A percentile compares a stretch with the other conserved stretches of the same genome.
phyloP scores from a whole-genome alignment of 78 protist genomes.

The Chrysochromulina parva region DNA sequence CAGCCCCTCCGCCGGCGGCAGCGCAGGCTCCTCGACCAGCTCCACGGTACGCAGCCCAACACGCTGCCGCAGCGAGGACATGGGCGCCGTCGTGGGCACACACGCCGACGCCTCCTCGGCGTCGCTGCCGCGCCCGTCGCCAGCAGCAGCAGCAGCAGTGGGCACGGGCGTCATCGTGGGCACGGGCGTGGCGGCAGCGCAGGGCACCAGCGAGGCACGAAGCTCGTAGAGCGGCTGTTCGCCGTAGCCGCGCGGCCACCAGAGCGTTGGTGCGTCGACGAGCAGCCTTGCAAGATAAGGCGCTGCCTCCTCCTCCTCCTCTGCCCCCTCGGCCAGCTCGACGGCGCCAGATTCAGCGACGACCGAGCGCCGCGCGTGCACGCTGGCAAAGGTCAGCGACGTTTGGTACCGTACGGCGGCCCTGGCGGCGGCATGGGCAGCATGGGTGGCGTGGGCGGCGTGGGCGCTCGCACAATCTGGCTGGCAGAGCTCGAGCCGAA shows the following conservation, averaged over 20 bases:
- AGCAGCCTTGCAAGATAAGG: not conserved
- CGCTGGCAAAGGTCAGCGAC: too few relatives aligned
- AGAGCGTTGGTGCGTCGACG: not conserved
- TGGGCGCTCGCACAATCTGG: not conserved
- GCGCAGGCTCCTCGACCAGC: slow-evolving; percentile 3
- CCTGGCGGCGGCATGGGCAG: too few relatives aligned
- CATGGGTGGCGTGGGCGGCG: too few relatives aligned
- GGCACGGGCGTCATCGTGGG: too few relatives aligned
- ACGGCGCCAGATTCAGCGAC: too few relatives aligned
- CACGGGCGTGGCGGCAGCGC: not conserved
- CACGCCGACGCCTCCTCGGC: too few relatives aligned
- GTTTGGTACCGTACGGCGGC: too few relatives aligned
- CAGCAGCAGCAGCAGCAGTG: too few relatives aligned
- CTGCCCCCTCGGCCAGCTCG: not conserved
- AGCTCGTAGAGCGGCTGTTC: not conserved
- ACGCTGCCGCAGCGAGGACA: not conserved
- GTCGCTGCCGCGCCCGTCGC: too few relatives aligned
- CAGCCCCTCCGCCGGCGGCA: not conserved
- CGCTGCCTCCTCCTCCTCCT: not conserved
- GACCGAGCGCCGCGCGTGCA: too few relatives aligned
- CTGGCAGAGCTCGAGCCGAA: not conserved
- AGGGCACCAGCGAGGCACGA: not conserved
- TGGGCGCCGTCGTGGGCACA: not conserved
- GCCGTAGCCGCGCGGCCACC: slow-evolving; percentile 52
- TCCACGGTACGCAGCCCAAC: slow-evolving; percentile 42